These are phyloP conservation scores for Candida pseudofarinosa DNA, from an alignment of 805 yeast genomes.

Conservation along the genomic window DNA sequence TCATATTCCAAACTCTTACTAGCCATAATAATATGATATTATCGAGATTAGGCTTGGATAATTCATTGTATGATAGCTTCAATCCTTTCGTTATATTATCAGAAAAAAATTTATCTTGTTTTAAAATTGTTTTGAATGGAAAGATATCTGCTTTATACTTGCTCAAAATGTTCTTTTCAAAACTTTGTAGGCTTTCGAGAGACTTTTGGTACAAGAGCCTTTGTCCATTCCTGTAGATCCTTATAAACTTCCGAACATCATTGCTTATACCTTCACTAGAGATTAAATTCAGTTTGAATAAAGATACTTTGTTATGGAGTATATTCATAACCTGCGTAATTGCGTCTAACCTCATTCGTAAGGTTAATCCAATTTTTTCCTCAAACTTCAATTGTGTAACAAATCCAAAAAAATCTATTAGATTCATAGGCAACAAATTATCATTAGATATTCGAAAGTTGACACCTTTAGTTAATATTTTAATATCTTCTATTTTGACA, in stretches of 20 bases:
- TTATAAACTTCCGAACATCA: not conserved
- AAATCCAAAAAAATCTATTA: slow-evolving; percentile 6
- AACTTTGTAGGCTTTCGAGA: slow-evolving; percentile 4
- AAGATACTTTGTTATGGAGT: slow-evolving; percentile 1
- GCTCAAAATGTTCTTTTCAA: slow-evolving; percentile 4
- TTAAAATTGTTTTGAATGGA: slow-evolving; percentile 6
- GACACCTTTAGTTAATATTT: slow-evolving; percentile 2
- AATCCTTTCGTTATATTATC: not conserved
- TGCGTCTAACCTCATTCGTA: slow-evolving; percentile 6
- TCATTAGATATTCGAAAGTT: slow-evolving; percentile 3
- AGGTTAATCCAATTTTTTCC: slow-evolving; percentile 1
- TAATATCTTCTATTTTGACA: slow-evolving; percentile 1
- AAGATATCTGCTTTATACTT: slow-evolving; percentile 1
- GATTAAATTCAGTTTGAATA: not conserved
- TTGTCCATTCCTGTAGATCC: slow-evolving; percentile 4
- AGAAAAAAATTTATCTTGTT: slow-evolving; percentile 3
- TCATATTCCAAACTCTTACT: slow-evolving; percentile 1
- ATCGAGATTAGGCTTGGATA: slow-evolving; percentile 1
- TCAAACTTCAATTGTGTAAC: slow-evolving; percentile 5
- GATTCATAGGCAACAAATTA: slow-evolving; percentile 1
- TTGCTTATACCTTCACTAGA: not conserved
- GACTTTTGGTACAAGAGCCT: slow-evolving; percentile 4
- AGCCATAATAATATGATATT: slow-evolving; percentile 5
- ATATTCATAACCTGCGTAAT: slow-evolving; percentile 2
- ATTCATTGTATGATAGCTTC: slow-evolving; percentile 2